Evolutionary conservation across 352 stramenopile genomes (phyloP), one percentile per base, ranked within the genome.

Genomic region (Sclerospora graminicola): DNA sequence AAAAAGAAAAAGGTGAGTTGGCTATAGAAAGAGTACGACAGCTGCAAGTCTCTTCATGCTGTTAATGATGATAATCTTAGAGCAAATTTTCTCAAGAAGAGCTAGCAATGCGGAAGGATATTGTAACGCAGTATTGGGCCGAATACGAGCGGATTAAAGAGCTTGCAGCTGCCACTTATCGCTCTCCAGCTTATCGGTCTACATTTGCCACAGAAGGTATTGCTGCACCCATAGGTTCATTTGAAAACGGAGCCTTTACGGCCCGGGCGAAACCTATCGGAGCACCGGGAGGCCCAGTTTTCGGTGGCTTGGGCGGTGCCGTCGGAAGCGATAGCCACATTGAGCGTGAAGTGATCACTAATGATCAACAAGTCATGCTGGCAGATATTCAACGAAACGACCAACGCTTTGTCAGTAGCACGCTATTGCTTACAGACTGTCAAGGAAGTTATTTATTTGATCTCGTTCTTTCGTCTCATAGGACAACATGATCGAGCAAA

Each of bases 401-500:
- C 41, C 68, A 89, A 54, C 77, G 73, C 28, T 84, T 92, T 30
- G 79, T 91, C 82, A 41, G 76, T 66, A 15, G 11, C 23, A 45
- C 28, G 26, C 11, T 33, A 37, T 8, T 9, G n/a, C n/a, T n/a
- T n/a, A n/a, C n/a, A n/a, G n/a, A n/a, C n/a, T n/a, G 36, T n/a
- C 8, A 14, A 20, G 33, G 21, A 1, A 4, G 7, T 14, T 13
- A 40, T 29, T 19, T 35, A 31, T 28, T n/a, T 11, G 0, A 14
- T 20, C 7, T 46, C n/a, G n/a, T n/a, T n/a, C n/a, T 47, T 43
- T 13, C 14, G 29, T 38, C n/a, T 11, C 37, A 11, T 51, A 91
- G 80, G 80, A 92, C 33, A 67, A 81, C 57, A 85, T 89, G 36
- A 88, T 89, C 34, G 77, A 92, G 14, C 80, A 92, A 51, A 89